phyloP scores from a whole-genome alignment of 495 filamentous ascomycete genomes.

The Penicillium paxilli region DNA sequence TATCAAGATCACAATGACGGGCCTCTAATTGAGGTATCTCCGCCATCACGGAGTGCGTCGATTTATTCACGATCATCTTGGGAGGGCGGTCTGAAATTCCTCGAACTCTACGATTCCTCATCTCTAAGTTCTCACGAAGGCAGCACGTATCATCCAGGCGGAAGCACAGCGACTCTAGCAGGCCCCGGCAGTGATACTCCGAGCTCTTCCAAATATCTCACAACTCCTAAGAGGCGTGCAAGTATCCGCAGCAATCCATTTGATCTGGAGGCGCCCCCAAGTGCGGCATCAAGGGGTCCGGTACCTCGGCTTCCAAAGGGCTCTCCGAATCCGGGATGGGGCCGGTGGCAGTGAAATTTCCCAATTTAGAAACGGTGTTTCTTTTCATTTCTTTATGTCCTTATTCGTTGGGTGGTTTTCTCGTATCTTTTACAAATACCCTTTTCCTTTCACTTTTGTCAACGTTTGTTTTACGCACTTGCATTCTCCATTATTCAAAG shows the following conservation, averaged over 20 bases:
- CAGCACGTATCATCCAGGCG: constrained; percentile 19
- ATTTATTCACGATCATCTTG: constrained; percentile 19
- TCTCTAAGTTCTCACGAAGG: neutral
- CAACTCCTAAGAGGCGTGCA: constrained; percentile 12
- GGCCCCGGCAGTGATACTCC: neutral
- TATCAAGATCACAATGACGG: constrained; percentile 9
- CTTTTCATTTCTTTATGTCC: neutral
- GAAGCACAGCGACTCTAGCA: constrained; percentile 25
- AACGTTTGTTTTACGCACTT: neutral
- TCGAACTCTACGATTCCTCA: constrained; percentile 1
- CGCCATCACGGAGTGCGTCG: constrained; percentile 19
- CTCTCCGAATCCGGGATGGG: constrained; percentile 3
- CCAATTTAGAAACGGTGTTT: neutral
- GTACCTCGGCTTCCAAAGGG: constrained; percentile 8
- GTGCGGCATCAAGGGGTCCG: constrained; percentile 8
- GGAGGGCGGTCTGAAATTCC: neutral
- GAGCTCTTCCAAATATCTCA: neutral
- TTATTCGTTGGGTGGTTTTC: neutral
- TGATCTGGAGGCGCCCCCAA: constrained; percentile 56
- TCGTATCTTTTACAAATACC: neutral
- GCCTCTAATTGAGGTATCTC: constrained; percentile 7
- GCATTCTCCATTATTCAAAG: neutral
- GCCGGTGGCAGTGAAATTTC: neutral
- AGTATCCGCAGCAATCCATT: constrained; percentile 62
- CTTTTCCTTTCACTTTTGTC: neutral